A percentile compares a stretch with the other conserved stretches of the same genome.
These are phyloP conservation scores for Zygotorulaspora mrakii DNA, from an alignment of 1,139 yeast species.

Conservation along the genomic window DNA sequence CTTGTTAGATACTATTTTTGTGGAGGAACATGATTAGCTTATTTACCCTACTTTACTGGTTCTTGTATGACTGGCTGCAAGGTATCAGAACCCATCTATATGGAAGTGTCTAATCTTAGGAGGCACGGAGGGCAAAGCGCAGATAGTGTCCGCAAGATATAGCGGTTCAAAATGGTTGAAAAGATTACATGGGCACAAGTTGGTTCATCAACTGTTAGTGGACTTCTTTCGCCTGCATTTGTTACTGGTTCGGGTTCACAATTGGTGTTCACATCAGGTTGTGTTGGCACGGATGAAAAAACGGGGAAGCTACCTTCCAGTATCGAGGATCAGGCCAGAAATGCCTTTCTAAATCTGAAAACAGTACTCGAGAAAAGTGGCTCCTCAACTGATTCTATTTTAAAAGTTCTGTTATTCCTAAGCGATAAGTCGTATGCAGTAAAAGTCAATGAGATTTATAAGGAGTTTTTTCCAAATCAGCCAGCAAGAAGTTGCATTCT, in stretches of 20 bases:
- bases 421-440: conserved; percentile 39
- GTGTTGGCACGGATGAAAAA: conserved; percentile 35
- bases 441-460: conserved; percentile 39
- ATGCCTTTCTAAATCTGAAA: conserved; percentile 40
- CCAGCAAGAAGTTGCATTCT: conserved; percentile 45
- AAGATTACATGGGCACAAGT: conserved; percentile 43
- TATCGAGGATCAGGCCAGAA: conserved; percentile 39
- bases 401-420: conserved; percentile 42
- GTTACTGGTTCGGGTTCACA: conserved; percentile 41
- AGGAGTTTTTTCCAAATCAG: conserved; percentile 38
- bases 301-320: conserved; percentile 41
- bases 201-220: conserved; percentile 38
- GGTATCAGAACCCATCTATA: too few relatives aligned
- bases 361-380: conserved; percentile 39
- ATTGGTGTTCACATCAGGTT: conserved; percentile 43
- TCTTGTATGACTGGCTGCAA: too few relatives aligned
- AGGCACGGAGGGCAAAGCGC: too few relatives aligned
- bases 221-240: conserved; percentile 40
- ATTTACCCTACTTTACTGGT: conserved; percentile 5
- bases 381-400: conserved; percentile 39
- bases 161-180: conserved; percentile 21
- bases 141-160: not conserved
- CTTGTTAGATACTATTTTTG: conserved; percentile 57
- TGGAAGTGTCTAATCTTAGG: too few relatives aligned
- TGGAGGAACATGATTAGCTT: not conserved